A percentile compares a stretch with the other conserved stretches of the same genome.
These are phyloP conservation scores for Spiromastix sp. DNA, from an alignment of 2,329 filamentous ascomycete genomes.

Conservation along the genomic window DNA sequence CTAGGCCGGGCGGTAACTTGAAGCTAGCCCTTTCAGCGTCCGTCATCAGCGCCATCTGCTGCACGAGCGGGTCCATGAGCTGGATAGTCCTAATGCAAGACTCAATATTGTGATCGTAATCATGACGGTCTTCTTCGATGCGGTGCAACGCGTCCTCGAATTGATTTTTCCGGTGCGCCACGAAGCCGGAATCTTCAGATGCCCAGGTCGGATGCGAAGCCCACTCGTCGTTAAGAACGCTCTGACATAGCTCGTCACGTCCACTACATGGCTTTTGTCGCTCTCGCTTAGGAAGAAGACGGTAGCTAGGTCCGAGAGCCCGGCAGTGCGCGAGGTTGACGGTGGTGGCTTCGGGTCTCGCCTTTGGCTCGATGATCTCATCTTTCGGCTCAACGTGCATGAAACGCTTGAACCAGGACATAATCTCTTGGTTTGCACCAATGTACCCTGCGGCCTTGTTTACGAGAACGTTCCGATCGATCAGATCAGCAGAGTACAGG, in stretches of 20 bases:
- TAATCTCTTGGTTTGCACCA: constrained; percentile 77
- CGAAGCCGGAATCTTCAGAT: constrained; percentile 94
- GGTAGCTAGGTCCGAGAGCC: constrained; percentile 90
- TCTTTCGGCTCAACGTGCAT: constrained; percentile 64
- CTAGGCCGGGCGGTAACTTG: constrained; percentile 70
- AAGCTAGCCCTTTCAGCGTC: constrained; percentile 63
- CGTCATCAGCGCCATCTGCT: constrained; percentile 74
- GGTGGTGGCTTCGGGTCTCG: constrained; percentile 60
- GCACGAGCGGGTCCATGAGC: constrained; percentile 85
- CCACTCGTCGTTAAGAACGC: constrained; percentile 95
- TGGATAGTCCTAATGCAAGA: constrained; percentile 91
- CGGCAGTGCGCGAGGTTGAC: constrained; percentile 94
- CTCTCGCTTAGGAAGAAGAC: constrained; percentile 80
- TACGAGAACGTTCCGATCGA: constrained; percentile 72
- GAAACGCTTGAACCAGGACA: constrained; percentile 77
- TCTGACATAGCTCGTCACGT: constrained; percentile 85
- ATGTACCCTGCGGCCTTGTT: constrained; percentile 80
- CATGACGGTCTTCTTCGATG: constrained; percentile 95
- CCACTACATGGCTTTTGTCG: constrained; percentile 86
- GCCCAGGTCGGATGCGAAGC: constrained; percentile 98
- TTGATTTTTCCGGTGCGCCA: constrained; percentile 92
- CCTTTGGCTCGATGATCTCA: constrained; percentile 66
- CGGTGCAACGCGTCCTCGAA: constrained; percentile 90
- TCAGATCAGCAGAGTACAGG: constrained; percentile 83
- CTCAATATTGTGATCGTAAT: constrained; percentile 98